Conservation (phyloP, 176 grass and related monocot genomes). For the Hordeum marinum region DNA sequence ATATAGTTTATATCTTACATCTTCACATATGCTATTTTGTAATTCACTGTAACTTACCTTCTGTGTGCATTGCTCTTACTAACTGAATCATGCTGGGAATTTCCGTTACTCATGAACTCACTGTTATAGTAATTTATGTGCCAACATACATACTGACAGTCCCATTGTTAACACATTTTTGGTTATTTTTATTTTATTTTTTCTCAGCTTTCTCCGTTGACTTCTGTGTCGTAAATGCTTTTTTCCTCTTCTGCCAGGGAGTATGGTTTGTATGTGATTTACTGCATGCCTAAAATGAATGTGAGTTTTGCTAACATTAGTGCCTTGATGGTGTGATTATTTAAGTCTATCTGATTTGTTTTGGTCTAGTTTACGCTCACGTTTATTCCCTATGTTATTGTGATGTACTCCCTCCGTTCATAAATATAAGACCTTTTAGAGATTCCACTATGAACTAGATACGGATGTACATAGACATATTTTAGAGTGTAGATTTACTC, state of each 20-base stretch:
- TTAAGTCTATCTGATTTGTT: neutral
- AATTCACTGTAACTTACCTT: conserved; percentile 10
- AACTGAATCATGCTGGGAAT: neutral
- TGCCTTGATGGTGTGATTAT: neutral
- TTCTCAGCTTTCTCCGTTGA: neutral
- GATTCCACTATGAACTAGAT: too few relatives aligned
- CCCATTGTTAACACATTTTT: neutral
- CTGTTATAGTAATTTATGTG: neutral
- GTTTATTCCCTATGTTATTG: neutral
- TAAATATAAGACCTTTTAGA: too few relatives aligned
- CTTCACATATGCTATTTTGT: neutral
- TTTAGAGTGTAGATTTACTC: too few relatives aligned
- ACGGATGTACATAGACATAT: too few relatives aligned
- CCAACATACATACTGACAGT: neutral
- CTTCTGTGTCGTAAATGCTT: neutral
- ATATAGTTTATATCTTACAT: neutral
- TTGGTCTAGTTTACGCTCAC: neutral
- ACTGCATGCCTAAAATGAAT: neutral
- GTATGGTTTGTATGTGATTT: neutral
- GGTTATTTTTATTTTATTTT: neutral
- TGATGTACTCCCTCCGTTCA: neutral
- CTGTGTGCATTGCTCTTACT: neutral
- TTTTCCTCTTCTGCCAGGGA: neutral
- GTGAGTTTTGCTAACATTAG: neutral
- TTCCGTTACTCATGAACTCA: neutral